Conservation (phyloP, 306 rosid species). For the Inga oerstediana region DNA sequence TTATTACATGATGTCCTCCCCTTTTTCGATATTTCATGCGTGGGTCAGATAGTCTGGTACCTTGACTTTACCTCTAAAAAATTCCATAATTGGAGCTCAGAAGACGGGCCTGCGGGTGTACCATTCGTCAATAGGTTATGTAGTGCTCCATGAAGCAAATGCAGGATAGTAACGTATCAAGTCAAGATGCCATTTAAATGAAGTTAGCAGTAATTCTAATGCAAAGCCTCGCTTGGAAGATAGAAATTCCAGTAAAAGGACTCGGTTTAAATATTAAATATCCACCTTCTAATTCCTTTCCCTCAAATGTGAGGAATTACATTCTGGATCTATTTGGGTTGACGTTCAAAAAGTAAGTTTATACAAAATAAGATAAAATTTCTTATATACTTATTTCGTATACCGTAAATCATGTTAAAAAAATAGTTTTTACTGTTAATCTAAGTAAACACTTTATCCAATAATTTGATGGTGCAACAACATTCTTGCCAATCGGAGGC, state of each 20-base stretch:
- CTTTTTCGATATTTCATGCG: slow-evolving; percentile 13
- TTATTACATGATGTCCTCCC: slow-evolving; percentile 6
- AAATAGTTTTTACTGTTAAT: no score
- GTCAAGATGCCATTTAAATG: not conserved
- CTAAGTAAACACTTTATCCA: no score
- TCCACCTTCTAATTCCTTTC: not conserved
- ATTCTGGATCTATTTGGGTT: not conserved
- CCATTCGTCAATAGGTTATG: not conserved
- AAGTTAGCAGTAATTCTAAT: not conserved
- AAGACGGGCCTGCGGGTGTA: not conserved
- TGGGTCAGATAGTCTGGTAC: not conserved
- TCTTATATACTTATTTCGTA: no score
- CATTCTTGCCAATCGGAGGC: not conserved
- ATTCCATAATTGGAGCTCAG: not conserved
- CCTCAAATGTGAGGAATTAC: not conserved
- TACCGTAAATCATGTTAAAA: no score
- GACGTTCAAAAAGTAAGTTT: no score
- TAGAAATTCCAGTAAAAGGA: not conserved
- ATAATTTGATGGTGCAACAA: not conserved
- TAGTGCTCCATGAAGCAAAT: not conserved
- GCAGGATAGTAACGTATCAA: not conserved
- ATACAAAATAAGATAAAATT: no score
- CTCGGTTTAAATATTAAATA: not conserved
- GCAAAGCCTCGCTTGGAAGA: not conserved
- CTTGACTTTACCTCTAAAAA: not conserved